Base-by-base conservation (phyloP, 257 asterid species). In the Cruciata laevipes region DNA sequence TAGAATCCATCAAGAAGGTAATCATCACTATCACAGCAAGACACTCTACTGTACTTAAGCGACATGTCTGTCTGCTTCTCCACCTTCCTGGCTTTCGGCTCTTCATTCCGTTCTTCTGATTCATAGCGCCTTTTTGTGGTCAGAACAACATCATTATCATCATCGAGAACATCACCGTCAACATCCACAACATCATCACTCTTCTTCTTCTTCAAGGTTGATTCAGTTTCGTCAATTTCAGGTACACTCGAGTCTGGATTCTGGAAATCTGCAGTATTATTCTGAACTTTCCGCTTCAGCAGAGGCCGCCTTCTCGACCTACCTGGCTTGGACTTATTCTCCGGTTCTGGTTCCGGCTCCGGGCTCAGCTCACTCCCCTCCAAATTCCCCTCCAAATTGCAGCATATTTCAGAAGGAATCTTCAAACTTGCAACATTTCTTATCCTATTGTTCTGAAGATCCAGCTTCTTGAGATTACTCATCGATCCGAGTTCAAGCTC, bases 81-180 rank as follows among this genome's bases (percentile, higher is more conserved):
- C 85, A 74, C 78, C 90, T 93, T 69, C 92, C 78, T 67, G 96
- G 99, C 78, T 90, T 93, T 61, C 89, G 92, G 71, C 16, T 42
- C 51, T 42, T 86, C 85, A 73, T 88, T 90, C 71, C 85, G 90
- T 73, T 76, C 88, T 73, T 76, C 88, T 75, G 82, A 81, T 73
- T 93, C 97, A 0, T 85, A 87, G 77, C 83, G 99, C 82, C 99
- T 84, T 80, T 90, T 93, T 33, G 88, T 74, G 80, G 88, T 88
- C 18, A 68, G 67, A 40, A 78, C 70, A 76, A 62, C 72, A 51
- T 70, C 71, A 69, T 67, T 76, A 42, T 12, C 51, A 42, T 12
- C 51, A 42, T 9, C 49, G 12, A 10, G 17, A 42, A 1, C 17
- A 11, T 42, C 51, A 42, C 13, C 51, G 13, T 11, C 18, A 42